phyloP scores from a whole-genome alignment of 2,329 filamentous ascomycete species.

The Waltergamsia citrina region DNA sequence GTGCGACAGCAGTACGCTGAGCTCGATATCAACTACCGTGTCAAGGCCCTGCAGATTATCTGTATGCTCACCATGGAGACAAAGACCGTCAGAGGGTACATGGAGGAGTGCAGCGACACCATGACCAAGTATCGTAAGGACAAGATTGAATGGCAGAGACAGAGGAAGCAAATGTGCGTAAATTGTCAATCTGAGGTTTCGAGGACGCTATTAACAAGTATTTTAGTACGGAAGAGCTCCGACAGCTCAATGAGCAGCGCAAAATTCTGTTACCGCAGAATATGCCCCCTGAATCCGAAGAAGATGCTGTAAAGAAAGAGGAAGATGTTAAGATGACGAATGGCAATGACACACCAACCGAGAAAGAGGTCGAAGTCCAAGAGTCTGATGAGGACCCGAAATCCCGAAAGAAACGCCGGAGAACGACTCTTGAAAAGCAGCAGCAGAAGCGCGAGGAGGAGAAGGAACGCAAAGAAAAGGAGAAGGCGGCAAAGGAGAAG shows the following conservation, averaged over 20 bases:
- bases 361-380: slow-evolving; percentile 49
- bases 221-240: slow-evolving; percentile 60
- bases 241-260: slow-evolving; percentile 60
- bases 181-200: neutral
- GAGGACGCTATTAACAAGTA: neutral
- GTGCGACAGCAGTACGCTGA: slow-evolving; percentile 62
- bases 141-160: slow-evolving; percentile 85
- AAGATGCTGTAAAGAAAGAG: slow-evolving; percentile 37
- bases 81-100: slow-evolving; percentile 74
- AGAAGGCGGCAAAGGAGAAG: slow-evolving; percentile 38
- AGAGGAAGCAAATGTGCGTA: slow-evolving; percentile 57
- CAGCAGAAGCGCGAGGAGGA: slow-evolving; percentile 73
- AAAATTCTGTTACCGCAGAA: slow-evolving; percentile 68
- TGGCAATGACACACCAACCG: slow-evolving; percentile 48
- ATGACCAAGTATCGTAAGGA: slow-evolving; percentile 95
- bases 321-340: slow-evolving; percentile 54
- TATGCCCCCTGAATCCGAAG: slow-evolving; percentile 51
- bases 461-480: slow-evolving; percentile 62
- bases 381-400: slow-evolving; percentile 63
- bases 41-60: slow-evolving; percentile 73
- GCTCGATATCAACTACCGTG: slow-evolving; percentile 75
- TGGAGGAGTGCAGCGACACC: slow-evolving; percentile 84
- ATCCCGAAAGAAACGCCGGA: slow-evolving; percentile 41
- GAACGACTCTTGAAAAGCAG: slow-evolving; percentile 51
- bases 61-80: slow-evolving; percentile 81